A percentile compares a stretch with the other conserved stretches of the same genome.
Evolutionary conservation across 371 early-diverging fungal species (phyloP).

Genomic region (Mortierella sp.): DNA sequence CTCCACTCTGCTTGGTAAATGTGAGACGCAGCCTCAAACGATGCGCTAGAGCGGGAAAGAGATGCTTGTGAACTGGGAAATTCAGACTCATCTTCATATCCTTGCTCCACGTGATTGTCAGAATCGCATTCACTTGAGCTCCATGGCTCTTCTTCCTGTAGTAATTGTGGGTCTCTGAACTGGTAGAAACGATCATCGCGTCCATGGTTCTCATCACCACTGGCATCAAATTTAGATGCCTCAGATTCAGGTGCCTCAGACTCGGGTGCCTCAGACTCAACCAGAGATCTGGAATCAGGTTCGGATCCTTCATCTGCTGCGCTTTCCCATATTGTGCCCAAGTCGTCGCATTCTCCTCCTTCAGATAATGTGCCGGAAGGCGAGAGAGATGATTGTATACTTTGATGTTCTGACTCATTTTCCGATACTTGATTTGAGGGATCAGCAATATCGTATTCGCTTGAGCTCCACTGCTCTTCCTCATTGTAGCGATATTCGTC

Average conservation of each 20-base stretch:
- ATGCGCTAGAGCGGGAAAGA: constrained; percentile 2
- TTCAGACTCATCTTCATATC: background rate
- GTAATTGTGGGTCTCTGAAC: background rate
- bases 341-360: background rate
- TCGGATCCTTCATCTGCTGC: background rate
- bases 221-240: background rate
- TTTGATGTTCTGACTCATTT: background rate
- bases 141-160: background rate
- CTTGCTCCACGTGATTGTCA: background rate
- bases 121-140: background rate
- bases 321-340: background rate
- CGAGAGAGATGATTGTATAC: background rate
- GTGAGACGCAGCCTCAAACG: background rate
- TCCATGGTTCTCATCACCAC: background rate
- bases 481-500: background rate
- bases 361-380: background rate
- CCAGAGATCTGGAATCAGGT: background rate
- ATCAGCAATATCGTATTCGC: background rate
- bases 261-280: too few species aligned
- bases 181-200: background rate
- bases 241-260: too few species aligned
- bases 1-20: background rate
- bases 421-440: background rate
- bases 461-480: background rate
- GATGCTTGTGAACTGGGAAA: background rate